Conservation (phyloP, 768 basidiomycete species). For the Mycena epipterygia region DNA sequence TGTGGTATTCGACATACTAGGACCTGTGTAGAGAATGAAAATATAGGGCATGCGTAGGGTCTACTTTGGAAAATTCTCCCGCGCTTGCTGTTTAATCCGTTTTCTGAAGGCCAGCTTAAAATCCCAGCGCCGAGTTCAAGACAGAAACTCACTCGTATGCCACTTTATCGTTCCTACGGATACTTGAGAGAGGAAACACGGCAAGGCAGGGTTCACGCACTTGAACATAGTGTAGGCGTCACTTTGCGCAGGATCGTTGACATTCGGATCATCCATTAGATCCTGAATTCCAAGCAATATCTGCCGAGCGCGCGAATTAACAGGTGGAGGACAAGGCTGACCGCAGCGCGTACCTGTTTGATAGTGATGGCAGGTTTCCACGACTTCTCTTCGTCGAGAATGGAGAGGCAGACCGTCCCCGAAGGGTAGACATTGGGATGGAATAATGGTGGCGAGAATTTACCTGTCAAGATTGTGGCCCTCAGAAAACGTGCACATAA, state of each 20-base stretch:
- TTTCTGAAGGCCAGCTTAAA: conserved; percentile 61
- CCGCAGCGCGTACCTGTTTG: conserved; percentile 81
- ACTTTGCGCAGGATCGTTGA: conserved; percentile 97
- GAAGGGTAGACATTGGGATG: conserved; percentile 99
- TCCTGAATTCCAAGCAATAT: conserved; percentile 97
- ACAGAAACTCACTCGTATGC: conserved; percentile 85
- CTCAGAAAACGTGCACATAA: neutral
- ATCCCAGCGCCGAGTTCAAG: conserved; percentile 16
- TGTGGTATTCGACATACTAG: conserved; percentile 16
- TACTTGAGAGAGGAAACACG: conserved; percentile 26
- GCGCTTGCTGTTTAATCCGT: conserved; percentile 86
- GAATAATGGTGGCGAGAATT: conserved; percentile 96
- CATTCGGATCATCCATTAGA: conserved; percentile 94
- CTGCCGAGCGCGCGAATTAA: conserved; percentile 55
- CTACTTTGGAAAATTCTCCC: conserved; percentile 92
- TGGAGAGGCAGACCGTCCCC: conserved; percentile 97
- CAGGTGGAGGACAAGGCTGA: neutral
- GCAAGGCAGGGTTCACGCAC: conserved; percentile 60
- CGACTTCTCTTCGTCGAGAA: conserved; percentile 97
- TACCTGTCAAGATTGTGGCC: conserved; percentile 69
- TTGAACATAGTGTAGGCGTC: conserved; percentile 99
- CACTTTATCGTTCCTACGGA: conserved; percentile 86
- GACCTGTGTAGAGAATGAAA: neutral
- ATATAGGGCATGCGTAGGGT: neutral
- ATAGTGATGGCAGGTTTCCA: conserved; percentile 99